A percentile compares a stretch with the other conserved stretches of the same genome.
These are phyloP conservation scores for Malus fusca DNA, from an alignment of 306 rosid genomes.

Conservation along the genomic window DNA sequence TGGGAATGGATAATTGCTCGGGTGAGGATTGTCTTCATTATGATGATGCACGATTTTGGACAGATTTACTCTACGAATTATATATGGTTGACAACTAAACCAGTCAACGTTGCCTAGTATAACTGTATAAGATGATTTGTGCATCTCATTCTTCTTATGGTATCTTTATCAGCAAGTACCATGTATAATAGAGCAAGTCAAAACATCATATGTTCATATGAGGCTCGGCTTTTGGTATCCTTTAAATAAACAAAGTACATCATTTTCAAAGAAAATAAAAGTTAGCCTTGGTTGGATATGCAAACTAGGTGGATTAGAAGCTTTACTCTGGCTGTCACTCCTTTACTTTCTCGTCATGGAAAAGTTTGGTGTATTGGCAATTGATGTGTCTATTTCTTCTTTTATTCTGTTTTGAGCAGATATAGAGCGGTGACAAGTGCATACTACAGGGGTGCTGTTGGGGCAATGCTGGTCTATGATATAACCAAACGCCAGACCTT, in stretches of 20 bases:
- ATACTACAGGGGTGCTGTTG: conserved; percentile 94
- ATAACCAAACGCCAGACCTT: conserved; percentile 81
- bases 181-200: neutral
- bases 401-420: conserved; percentile 33
- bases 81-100: neutral
- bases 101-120: neutral
- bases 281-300: neutral
- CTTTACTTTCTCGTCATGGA: neutral
- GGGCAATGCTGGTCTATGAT: conserved; percentile 95
- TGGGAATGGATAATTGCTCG: neutral
- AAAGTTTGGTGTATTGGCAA: neutral
- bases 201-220: neutral
- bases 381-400: neutral
- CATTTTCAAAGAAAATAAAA: neutral
- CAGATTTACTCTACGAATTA: neutral
- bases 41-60: neutral
- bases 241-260: neutral
- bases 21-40: neutral
- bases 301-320: neutral
- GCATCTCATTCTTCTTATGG: neutral
- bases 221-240: neutral
- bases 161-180: neutral
- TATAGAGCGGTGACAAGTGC: conserved; percentile 97
- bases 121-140: neutral
- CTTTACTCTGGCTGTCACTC: neutral